Conservation (phyloP, 2,329 filamentous ascomycete genomes). For the Colletotrichum sidae region DNA sequence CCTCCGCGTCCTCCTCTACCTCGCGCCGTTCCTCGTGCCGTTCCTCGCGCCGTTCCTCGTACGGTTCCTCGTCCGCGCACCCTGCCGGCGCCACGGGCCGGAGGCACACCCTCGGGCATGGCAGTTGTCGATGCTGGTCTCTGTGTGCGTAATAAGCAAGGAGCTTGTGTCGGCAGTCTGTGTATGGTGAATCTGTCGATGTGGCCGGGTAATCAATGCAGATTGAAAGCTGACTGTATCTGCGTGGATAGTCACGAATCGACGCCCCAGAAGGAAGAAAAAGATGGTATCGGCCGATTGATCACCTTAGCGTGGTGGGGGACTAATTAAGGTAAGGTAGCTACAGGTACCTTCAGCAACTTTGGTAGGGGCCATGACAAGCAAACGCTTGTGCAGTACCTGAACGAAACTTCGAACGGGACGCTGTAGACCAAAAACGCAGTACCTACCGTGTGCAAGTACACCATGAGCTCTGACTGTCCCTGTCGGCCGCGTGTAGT, state of each 20-base stretch:
- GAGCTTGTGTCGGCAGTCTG: neutral
- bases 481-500: no score
- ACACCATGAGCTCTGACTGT: no score
- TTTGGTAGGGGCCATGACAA: neutral
- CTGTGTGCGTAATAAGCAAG: no score
- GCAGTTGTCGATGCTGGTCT: neutral
- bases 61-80: constrained; percentile 33
- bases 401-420: no score
- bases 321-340: neutral
- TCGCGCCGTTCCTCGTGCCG: constrained; percentile 8
- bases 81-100: constrained; percentile 35
- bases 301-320: constrained; percentile 33
- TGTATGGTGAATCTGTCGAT: neutral
- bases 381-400: no score
- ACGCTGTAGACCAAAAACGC: no score
- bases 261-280: constrained; percentile 15
- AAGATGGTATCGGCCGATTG: constrained; percentile 8
- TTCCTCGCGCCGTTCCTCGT: no score
- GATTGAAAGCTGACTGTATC: no score
- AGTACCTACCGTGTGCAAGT: no score
- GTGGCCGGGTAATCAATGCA: neutral
- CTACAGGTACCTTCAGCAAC: neutral
- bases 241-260: no score
- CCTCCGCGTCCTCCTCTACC: constrained; percentile 32
- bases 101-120: constrained; percentile 34